Evolutionary conservation across 2,329 filamentous ascomycete genomes (phyloP), one percentile per base, ranked within the genome.

Genomic region (Diplocarpon mali): DNA sequence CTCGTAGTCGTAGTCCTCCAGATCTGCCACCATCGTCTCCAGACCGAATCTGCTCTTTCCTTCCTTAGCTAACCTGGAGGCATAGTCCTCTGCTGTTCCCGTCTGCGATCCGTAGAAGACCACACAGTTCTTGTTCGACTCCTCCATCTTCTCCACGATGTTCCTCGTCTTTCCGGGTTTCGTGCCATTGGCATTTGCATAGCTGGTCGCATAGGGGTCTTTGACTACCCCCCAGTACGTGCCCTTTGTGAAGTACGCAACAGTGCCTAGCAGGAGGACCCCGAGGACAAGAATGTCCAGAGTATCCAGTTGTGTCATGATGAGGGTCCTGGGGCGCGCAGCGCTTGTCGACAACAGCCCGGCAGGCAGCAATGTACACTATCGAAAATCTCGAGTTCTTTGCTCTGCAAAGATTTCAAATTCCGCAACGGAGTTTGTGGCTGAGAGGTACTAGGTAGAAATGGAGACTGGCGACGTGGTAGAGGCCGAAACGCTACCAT

Each of bases 21-120:
- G 72, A 67, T 98, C 92, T 44, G 90, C 92, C 13, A 95, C 88
- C 89, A 98, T 96, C 51, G 90, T 95, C 68, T 94, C 93, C 51
- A 98, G 75, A 31, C 92, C 92, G 63, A 94, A 98, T 51, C 92
- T 79, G 60, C 90, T 94, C 65, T 90, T 90, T 60, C 92, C 92
- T 67, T 98, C 92, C 73, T 98, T 98, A 54, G 92, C 88, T 57
- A 98, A 71, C 57, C 93, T 79, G 11, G 90, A 94, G 54, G 92
- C 93, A 62, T 98, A 98, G 66, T 98, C 92, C 69, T 98, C 93
- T 40, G 92, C 92, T 34, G 92, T 98, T 59, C 92, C 92, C 15
- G 92, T 98, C 69, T 98, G 92, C 28, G 92, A 98, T 55, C 92
- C 92, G 64, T 95, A 98, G 72, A 98, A 95, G 60, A 98, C 83